These are phyloP conservation scores for Boehmeria nivea DNA, from an alignment of 306 rosid species.

Conservation along the genomic window DNA sequence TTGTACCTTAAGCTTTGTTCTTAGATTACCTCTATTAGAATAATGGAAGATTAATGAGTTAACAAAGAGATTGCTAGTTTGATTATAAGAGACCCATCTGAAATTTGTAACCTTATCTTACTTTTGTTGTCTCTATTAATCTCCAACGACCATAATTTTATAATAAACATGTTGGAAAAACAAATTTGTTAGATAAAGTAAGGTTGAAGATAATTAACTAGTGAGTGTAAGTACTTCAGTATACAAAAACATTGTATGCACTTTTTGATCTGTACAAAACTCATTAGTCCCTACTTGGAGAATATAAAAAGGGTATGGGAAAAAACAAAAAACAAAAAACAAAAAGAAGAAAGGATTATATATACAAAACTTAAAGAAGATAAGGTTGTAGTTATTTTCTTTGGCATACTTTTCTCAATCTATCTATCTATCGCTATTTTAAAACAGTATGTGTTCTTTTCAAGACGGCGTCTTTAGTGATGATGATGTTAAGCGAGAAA, in stretches of 20 bases:
- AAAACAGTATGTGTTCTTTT: background rate
- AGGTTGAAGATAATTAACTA: slow-evolving; percentile 20
- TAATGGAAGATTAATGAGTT: no score
- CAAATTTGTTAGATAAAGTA: slow-evolving; percentile 2
- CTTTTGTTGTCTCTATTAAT: slow-evolving; percentile 40
- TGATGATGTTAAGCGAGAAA: background rate
- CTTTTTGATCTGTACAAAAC: background rate
- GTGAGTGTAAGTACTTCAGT: background rate
- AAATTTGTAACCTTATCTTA: slow-evolving; percentile 26
- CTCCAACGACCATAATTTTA: slow-evolving; percentile 34
- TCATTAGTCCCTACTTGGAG: background rate
- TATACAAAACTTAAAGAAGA: background rate
- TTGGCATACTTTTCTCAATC: background rate
- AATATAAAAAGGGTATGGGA: background rate
- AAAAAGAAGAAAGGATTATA: background rate
- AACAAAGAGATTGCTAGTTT: no score
- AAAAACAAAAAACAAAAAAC: background rate
- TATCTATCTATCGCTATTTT: background rate
- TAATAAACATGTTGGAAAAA: slow-evolving; percentile 18
- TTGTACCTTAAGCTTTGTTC: slow-evolving; percentile 15
- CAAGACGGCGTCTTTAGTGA: slow-evolving; percentile 10
- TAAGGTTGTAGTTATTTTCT: background rate
- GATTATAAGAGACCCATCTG: slow-evolving; percentile 19
- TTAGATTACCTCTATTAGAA: slow-evolving; percentile 7
- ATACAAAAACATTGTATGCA: background rate